These are phyloP conservation scores for Cryptococcus sp. DNA, from an alignment of 1,284 basidiomycete genomes.

Conservation along the genomic window DNA sequence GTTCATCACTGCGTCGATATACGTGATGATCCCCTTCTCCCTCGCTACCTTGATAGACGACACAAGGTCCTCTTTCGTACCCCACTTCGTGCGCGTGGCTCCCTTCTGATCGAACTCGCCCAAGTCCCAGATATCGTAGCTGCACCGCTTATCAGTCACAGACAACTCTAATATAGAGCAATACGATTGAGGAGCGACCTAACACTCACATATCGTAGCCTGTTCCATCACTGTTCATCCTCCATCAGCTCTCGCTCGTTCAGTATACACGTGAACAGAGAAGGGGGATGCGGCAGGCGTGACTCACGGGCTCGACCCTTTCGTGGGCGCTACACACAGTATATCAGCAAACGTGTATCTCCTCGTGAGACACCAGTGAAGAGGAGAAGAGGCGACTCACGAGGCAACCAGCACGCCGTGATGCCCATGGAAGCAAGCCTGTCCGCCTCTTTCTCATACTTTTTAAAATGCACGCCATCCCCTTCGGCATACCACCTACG, in stretches of 20 bases:
- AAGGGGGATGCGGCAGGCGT: background rate
- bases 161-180: background rate
- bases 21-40: constrained; percentile 49
- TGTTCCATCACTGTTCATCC: constrained; percentile 36
- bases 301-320: constrained; percentile 43
- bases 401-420: constrained; percentile 70
- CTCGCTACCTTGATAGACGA: constrained; percentile 60
- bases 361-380: background rate
- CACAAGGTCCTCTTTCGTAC: constrained; percentile 78
- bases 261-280: background rate
- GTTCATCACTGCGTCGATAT: constrained; percentile 59
- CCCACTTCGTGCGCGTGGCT: constrained; percentile 81
- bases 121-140: constrained; percentile 74
- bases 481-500: constrained; percentile 43
- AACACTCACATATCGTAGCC: constrained; percentile 50
- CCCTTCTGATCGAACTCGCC: constrained; percentile 92
- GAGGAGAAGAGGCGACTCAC: constrained; percentile 31
- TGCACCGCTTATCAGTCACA: constrained; percentile 20
- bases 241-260: background rate
- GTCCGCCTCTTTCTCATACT: constrained; percentile 71
- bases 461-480: constrained; percentile 63
- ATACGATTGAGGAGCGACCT: background rate
- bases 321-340: constrained; percentile 42
- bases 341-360: constrained; percentile 5
- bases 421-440: constrained; percentile 74